Conservation (phyloP, 495 filamentous ascomycete genomes). For the Schizothecium vesticola region DNA sequence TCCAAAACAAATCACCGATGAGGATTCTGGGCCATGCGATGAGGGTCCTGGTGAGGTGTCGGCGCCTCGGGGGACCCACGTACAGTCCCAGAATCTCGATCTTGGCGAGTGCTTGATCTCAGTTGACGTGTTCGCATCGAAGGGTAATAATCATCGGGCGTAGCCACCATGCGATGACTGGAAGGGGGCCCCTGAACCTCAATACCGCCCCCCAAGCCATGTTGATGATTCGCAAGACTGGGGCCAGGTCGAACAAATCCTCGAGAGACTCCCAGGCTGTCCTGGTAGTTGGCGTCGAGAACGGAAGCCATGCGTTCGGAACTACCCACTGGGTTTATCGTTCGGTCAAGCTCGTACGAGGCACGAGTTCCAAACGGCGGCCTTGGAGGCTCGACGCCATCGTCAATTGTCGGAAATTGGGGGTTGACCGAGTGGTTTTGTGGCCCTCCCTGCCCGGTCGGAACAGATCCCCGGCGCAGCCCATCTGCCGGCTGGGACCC, state of each 20-base stretch:
- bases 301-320: not conserved
- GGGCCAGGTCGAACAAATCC: not conserved
- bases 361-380: not conserved
- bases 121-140: not conserved
- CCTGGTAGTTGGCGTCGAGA: not conserved
- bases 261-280: not conserved
- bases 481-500: constrained; percentile 54
- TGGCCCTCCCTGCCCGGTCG: constrained; percentile 14
- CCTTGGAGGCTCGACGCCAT: not conserved
- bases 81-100: not conserved
- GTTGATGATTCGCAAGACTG: not conserved
- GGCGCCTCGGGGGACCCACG: not conserved
- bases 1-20: not conserved
- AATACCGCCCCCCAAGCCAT: not conserved
- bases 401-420: not conserved
- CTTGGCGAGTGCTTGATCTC: not conserved
- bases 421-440: constrained; percentile 12
- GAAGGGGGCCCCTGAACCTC: not conserved
- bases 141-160: not conserved
- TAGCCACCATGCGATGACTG: not conserved
- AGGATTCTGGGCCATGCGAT: not conserved
- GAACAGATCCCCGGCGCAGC: constrained; percentile 48
- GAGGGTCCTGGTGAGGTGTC: not conserved
- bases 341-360: not conserved
- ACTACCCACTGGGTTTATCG: not conserved